These are phyloP conservation scores for Sphaerulina populicola DNA, from an alignment of 2,329 filamentous ascomycete genomes.

Conservation along the genomic window DNA sequence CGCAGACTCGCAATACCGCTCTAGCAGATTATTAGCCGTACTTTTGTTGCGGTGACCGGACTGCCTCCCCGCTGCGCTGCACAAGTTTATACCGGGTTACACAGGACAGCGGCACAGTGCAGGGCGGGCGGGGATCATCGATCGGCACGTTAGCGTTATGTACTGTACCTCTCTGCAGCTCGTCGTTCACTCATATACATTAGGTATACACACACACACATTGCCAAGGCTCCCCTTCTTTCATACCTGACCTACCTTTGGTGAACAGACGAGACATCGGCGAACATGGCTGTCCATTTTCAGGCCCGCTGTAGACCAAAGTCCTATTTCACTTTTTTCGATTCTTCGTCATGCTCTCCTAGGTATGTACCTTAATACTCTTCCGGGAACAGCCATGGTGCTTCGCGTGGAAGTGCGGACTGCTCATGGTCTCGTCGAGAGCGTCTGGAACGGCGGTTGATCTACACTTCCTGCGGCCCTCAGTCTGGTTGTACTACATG, in stretches of 20 bases:
- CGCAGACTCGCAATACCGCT: no score
- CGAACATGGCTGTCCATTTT: not conserved
- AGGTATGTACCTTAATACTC: constrained; percentile 2
- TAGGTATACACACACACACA: not conserved
- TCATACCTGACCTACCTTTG: no score
- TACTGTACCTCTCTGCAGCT: no score
- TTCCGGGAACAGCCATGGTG: constrained; percentile 1
- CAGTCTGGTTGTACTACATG: constrained; percentile 6
- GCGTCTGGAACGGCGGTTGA: not conserved
- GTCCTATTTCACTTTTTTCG: no score
- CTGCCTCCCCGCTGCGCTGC: no score
- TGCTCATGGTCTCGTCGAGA: not conserved
- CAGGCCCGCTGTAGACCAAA: no score
- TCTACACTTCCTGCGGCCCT: constrained; percentile 11
- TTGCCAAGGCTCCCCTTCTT: not conserved
- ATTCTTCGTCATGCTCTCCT: not conserved
- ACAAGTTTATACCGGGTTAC: no score
- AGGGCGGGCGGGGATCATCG: no score
- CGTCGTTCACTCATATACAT: not conserved
- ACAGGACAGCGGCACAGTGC: no score
- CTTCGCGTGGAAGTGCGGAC: constrained; percentile 5
- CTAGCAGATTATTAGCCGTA: no score
- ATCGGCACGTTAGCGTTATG: no score
- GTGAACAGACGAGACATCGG: not conserved
- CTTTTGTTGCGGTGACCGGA: no score